Percentiles rank a stretch among this genome's conserved stretches.
Evolutionary conservation across 164 flowering plant genomes (phyloP).

Genomic region (Buxus sempervirens): DNA sequence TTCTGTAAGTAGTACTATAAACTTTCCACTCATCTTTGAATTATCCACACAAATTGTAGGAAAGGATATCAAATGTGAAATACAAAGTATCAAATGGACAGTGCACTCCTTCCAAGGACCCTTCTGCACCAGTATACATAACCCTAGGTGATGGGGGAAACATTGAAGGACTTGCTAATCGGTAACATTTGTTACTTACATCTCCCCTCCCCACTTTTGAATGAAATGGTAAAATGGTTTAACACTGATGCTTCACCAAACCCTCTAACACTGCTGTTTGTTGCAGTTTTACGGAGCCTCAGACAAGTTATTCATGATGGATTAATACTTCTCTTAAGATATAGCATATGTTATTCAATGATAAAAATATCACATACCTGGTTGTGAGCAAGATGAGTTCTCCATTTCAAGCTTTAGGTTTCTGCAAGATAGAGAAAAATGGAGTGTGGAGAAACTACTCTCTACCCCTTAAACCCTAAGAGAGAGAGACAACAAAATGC

Average conservation of each 20-base stretch:
- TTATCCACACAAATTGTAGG: slow-evolving; percentile 17
- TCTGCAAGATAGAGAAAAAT: no score
- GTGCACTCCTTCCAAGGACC: slow-evolving; percentile 34
- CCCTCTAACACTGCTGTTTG: no score
- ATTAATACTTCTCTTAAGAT: no score
- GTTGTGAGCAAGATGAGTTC: no score
- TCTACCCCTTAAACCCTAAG: no score
- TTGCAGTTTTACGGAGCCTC: slow-evolving; percentile 25
- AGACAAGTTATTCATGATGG: slow-evolving; percentile 50
- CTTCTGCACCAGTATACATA: slow-evolving; percentile 45
- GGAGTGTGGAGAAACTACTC: no score
- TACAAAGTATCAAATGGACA: slow-evolving; percentile 34
- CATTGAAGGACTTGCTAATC: slow-evolving; percentile 37
- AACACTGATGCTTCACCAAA: not conserved
- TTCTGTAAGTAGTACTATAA: slow-evolving; percentile 15
- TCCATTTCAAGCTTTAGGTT: no score
- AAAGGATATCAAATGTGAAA: slow-evolving; percentile 41
- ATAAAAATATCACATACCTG: no score
- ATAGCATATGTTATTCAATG: no score
- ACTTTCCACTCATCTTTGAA: no score
- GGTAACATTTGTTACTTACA: slow-evolving; percentile 18
- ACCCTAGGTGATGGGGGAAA: slow-evolving; percentile 60
- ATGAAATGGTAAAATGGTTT: not conserved
- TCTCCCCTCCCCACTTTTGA: not conserved
- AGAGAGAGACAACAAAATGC: no score